phyloP scores from a whole-genome alignment of 2,329 filamentous ascomycete genomes.

The Plectosphaerella cucumerina region DNA sequence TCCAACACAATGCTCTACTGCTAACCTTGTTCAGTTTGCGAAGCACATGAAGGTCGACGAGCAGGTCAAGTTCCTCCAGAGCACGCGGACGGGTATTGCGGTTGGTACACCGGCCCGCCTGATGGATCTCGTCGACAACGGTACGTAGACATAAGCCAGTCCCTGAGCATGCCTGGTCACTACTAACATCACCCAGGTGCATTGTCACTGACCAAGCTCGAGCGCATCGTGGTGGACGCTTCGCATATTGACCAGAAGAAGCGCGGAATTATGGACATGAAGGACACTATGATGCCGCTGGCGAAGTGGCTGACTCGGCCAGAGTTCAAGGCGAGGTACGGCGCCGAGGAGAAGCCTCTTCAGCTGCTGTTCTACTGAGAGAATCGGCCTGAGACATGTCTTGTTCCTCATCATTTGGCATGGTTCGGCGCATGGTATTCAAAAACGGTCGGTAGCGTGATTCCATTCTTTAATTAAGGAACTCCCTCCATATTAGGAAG shows the following conservation, averaged over 20 bases:
- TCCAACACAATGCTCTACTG: slow-evolving; percentile 2
- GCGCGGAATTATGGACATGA: slow-evolving; percentile 90
- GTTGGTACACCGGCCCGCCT: slow-evolving; percentile 86
- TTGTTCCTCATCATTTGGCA: no score
- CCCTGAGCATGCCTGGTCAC: not conserved
- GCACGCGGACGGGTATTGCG: slow-evolving; percentile 71
- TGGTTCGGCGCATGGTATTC: no score
- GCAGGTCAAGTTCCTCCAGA: slow-evolving; percentile 70
- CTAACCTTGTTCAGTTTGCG: slow-evolving; percentile 58
- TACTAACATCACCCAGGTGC: slow-evolving; percentile 42
- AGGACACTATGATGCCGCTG: slow-evolving; percentile 80
- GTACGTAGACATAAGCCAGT: slow-evolving; percentile 37
- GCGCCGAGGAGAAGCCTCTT: slow-evolving; percentile 49
- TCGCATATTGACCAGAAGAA: slow-evolving; percentile 95
- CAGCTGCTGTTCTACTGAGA: slow-evolving; percentile 60
- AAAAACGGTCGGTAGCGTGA: no score
- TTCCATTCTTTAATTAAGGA: no score
- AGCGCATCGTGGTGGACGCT: slow-evolving; percentile 82
- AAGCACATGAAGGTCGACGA: slow-evolving; percentile 97
- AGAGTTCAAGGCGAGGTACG: slow-evolving; percentile 69
- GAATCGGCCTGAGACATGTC: not conserved
- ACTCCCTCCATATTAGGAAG: no score
- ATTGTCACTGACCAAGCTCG: slow-evolving; percentile 65
- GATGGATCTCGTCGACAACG: slow-evolving; percentile 76
- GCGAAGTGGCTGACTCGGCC: slow-evolving; percentile 67